phyloP scores from a whole-genome alignment of 2,329 filamentous ascomycete species.

The Pseudonectria buxi region DNA sequence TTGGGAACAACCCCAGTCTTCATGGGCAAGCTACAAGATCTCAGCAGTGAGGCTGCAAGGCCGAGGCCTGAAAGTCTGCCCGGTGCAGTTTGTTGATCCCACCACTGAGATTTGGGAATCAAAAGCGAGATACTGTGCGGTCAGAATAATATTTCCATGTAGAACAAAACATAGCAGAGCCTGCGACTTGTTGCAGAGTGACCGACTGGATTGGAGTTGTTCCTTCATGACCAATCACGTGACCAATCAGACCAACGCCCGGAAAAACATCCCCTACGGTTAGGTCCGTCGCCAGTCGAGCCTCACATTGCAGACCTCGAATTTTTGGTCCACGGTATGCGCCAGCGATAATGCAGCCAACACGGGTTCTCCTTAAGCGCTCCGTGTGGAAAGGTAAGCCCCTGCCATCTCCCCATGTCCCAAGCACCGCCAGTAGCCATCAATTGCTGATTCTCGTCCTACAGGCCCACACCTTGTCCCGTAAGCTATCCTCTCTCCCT shows the following conservation, averaged over 20 bases:
- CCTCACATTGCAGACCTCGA: constrained; percentile 13
- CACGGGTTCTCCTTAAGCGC: constrained; percentile 60
- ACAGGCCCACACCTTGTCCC: constrained; percentile 48
- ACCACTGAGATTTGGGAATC: too few species aligned
- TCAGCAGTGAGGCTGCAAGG: too few species aligned
- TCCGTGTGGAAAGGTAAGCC: constrained; percentile 80
- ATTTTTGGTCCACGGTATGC: constrained; percentile 18
- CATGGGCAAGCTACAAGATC: too few species aligned
- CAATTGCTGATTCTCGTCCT: constrained; percentile 13
- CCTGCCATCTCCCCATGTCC: neutral
- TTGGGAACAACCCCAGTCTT: too few species aligned
- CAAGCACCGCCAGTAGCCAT: neutral
- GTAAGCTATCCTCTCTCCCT: constrained; percentile 30
- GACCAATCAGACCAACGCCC: constrained; percentile 8
- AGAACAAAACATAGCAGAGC: too few species aligned
- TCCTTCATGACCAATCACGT: neutral
- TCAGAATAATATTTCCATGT: too few species aligned
- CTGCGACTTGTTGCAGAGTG: too few species aligned
- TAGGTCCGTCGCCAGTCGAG: constrained; percentile 10
- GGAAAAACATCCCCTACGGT: constrained; percentile 10
- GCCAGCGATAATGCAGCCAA: constrained; percentile 56
- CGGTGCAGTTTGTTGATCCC: too few species aligned
- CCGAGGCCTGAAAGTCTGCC: too few species aligned
- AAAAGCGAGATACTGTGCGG: too few species aligned
- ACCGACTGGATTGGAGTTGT: too few species aligned